Conservation (phyloP, 345 rosid genomes). For the Pistacia vera region DNA sequence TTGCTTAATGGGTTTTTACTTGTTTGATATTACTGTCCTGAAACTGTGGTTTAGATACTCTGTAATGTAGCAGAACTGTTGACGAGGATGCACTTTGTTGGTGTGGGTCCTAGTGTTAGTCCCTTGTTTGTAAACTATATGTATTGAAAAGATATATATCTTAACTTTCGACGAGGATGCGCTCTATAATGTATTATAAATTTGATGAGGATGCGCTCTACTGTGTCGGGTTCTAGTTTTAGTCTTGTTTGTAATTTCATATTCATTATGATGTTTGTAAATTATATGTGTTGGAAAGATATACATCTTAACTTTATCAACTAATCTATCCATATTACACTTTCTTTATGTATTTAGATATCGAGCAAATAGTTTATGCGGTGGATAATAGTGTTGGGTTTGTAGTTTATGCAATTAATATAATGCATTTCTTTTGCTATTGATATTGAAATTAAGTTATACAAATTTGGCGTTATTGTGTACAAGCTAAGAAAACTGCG, state of each 20-base stretch:
- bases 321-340: not conserved
- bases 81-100: not conserved
- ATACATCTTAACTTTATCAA: not conserved
- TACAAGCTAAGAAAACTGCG: slow-evolving; percentile 27
- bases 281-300: too few relatives aligned
- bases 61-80: not conserved
- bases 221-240: not conserved
- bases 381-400: not conserved
- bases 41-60: not conserved
- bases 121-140: not conserved
- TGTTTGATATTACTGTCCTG: not conserved
- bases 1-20: too few relatives aligned
- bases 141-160: not conserved
- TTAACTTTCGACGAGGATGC: not conserved
- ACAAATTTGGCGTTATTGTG: not conserved
- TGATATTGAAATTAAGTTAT: not conserved
- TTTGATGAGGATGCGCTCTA: not conserved
- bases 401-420: too few relatives aligned
- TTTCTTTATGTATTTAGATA: not conserved
- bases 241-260: not conserved
- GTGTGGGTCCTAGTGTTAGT: not conserved
- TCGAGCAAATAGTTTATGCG: not conserved
- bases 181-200: not conserved
- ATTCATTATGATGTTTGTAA: not conserved
- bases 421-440: not conserved